Conservation (phyloP, 129 eudicot species). For the Calendula officinalis region DNA sequence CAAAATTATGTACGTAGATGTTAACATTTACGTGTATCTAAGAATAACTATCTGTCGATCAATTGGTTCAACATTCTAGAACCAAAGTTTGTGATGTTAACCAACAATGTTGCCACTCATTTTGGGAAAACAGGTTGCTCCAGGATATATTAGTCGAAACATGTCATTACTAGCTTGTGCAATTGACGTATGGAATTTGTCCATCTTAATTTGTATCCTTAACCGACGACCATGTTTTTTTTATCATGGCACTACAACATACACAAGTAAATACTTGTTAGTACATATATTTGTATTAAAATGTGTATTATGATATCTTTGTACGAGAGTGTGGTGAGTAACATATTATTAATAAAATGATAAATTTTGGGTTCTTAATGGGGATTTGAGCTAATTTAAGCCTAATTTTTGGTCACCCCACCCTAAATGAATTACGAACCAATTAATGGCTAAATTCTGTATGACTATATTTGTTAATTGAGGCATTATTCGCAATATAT, state of each 20-base stretch:
- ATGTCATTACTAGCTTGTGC: background rate
- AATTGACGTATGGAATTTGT: background rate
- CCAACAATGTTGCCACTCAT: constrained; percentile 1
- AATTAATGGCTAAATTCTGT: background rate
- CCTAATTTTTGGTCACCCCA: constrained; percentile 10
- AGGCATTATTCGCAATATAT: background rate
- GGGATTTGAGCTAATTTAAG: constrained; percentile 15
- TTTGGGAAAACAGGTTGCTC: background rate
- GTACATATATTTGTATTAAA: too few relatives aligned
- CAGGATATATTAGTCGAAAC: background rate
- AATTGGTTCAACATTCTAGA: background rate
- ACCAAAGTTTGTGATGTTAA: background rate
- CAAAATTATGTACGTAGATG: too few relatives aligned
- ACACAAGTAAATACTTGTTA: too few relatives aligned
- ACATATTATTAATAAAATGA: background rate
- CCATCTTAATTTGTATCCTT: background rate
- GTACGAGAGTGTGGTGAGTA: background rate
- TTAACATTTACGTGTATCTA: background rate
- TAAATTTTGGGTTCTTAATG: constrained; percentile 9
- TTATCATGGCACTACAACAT: background rate
- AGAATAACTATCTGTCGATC: background rate
- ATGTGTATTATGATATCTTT: too few relatives aligned
- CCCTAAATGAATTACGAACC: background rate
- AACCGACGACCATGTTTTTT: constrained; percentile 10
- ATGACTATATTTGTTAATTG: background rate